Conservation (phyloP, 2,329 filamentous ascomycete species). For the Calonectria crousiana region DNA sequence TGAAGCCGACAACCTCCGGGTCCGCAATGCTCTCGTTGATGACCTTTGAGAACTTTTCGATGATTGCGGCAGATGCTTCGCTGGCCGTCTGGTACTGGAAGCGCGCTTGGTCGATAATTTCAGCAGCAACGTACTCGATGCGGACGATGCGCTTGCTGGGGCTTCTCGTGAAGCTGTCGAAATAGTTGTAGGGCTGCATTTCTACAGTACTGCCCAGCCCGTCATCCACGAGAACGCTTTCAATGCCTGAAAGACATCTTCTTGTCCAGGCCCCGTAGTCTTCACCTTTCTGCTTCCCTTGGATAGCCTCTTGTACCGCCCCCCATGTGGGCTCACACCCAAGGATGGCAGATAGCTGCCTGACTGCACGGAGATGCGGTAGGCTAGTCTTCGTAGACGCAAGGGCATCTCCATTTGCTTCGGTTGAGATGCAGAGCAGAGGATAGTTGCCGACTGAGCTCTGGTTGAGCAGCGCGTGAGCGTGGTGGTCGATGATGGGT, state of each 20-base stretch:
- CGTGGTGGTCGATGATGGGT: constrained; percentile 81
- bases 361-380: constrained; percentile 76
- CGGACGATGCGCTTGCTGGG: constrained; percentile 80
- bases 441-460: constrained; percentile 60
- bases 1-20: constrained; percentile 80
- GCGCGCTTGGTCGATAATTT: constrained; percentile 65
- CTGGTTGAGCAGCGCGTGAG: constrained; percentile 74
- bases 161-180: constrained; percentile 73
- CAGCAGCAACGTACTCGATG: constrained; percentile 79
- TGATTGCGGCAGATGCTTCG: constrained; percentile 50
- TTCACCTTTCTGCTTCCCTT: constrained; percentile 53
- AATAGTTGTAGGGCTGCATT: constrained; percentile 72
- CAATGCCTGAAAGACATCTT: constrained; percentile 77
- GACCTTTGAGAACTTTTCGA: constrained; percentile 50
- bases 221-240: constrained; percentile 84
- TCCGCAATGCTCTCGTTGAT: constrained; percentile 73
- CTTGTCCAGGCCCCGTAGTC: constrained; percentile 69
- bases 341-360: constrained; percentile 75
- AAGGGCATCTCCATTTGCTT: constrained; percentile 78
- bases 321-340: constrained; percentile 74
- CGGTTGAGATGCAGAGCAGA: constrained; percentile 74
- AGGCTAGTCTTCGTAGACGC: constrained; percentile 72
- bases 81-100: constrained; percentile 44
- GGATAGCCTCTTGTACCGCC: constrained; percentile 59
- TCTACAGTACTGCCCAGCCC: constrained; percentile 70